phyloP scores from a whole-genome alignment of 2,329 filamentous ascomycete genomes.

The Bipolaris gigantea region DNA sequence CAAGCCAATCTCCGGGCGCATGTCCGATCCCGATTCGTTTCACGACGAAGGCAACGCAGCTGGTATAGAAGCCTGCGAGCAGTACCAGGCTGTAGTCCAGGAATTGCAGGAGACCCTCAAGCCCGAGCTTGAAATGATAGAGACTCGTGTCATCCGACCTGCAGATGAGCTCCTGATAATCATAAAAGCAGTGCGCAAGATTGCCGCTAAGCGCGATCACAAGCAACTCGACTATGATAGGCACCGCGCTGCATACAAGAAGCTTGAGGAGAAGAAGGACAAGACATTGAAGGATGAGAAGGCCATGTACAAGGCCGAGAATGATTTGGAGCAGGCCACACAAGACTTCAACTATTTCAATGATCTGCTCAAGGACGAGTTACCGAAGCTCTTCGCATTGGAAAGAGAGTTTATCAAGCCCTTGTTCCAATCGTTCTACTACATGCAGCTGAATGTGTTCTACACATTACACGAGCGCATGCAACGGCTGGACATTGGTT shows the following conservation, averaged over 20 bases:
- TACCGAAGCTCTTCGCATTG: constrained; percentile 86
- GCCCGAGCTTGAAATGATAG: constrained; percentile 97
- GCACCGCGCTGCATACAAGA: constrained; percentile 80
- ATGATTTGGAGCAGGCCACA: constrained; percentile 84
- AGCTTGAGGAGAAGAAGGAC: constrained; percentile 96
- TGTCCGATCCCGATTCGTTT: constrained; percentile 87
- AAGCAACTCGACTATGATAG: constrained; percentile 97
- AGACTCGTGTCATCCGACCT: constrained; percentile 84
- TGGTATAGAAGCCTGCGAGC: constrained; percentile 91
- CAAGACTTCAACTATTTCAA: constrained; percentile 99
- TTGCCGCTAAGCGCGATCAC: constrained; percentile 86
- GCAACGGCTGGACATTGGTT: constrained; percentile 95
- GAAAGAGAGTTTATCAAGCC: constrained; percentile 95
- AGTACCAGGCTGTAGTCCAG: constrained; percentile 89
- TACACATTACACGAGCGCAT: constrained; percentile 98
- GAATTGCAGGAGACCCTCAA: constrained; percentile 86
- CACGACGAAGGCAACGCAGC: constrained; percentile 84
- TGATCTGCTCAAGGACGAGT: constrained; percentile 91
- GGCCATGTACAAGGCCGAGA: constrained; percentile 92
- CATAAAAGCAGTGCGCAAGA: constrained; percentile 93
- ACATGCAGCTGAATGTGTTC: constrained; percentile 99
- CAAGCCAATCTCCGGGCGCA: constrained; percentile 93
- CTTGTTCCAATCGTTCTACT: constrained; percentile 98
- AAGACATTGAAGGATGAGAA: constrained; percentile 96
- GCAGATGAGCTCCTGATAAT: constrained; percentile 92